Evolutionary conservation across 225 moss, liverwort and hornwort genomes (phyloP).

Genomic region (Marchantia polymorpha): DNA sequence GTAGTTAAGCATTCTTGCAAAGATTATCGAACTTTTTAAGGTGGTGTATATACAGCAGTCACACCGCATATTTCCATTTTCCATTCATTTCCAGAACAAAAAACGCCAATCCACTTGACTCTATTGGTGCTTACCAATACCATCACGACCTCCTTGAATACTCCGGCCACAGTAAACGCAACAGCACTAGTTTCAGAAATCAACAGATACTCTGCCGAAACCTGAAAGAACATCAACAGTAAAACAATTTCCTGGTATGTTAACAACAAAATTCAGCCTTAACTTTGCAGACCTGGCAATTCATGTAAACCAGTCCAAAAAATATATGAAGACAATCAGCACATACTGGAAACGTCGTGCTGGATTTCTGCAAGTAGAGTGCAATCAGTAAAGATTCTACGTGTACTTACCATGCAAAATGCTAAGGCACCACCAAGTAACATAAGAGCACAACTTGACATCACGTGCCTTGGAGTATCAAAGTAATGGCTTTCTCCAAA

Average conservation of each 20-base stretch:
- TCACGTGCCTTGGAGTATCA: constrained; percentile 60
- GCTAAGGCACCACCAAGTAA: constrained; percentile 90
- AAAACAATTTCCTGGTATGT: neutral
- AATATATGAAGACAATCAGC: neutral
- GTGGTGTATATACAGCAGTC: too few relatives aligned
- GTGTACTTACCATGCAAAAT: constrained; percentile 75
- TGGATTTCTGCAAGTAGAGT: neutral
- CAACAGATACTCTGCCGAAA: constrained; percentile 87
- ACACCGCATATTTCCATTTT: neutral
- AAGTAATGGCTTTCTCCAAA: constrained; percentile 66
- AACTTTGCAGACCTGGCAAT: neutral
- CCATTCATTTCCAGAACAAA: neutral
- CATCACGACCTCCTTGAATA: constrained; percentile 90
- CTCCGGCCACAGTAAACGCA: constrained; percentile 85
- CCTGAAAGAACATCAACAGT: constrained; percentile 38
- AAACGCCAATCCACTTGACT: neutral
- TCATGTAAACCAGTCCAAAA: neutral
- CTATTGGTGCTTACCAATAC: constrained; percentile 60
- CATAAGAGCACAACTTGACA: constrained; percentile 87
- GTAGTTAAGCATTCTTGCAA: neutral
- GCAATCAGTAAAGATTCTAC: neutral
- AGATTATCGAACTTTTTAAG: neutral
- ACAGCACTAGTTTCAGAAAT: constrained; percentile 93
- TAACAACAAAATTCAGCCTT: neutral
- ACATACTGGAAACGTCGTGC: neutral